Base-by-base conservation (phyloP, 768 basidiomycete genomes). In the Rhodotorula sphaerocarpa region DNA sequence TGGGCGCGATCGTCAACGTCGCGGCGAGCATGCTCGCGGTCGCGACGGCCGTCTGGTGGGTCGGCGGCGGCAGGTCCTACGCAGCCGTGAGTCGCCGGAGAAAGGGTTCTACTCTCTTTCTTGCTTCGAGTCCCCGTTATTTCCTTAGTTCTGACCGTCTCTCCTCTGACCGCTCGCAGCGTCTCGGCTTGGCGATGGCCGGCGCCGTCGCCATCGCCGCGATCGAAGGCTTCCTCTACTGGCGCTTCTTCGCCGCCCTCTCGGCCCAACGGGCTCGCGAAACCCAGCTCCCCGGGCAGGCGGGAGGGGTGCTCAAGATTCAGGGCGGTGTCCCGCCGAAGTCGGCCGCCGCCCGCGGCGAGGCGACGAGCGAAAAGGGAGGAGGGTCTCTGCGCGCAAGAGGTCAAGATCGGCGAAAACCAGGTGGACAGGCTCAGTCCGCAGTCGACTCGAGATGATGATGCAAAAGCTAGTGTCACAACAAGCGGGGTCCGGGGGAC, bases 1-100 rank as follows among this genome's bases (percentile, higher is more conserved):
- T 73, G 16, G 53, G 68, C 28, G 72, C 72, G 30, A 64, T 73
- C 47, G 45, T 65, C 25, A 73, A 73, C 41, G 69, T 73, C 6
- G 44, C 55, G 0, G 68, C 65, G 41, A 70, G 68, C 47, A 69
- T 71, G 69, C 41, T 41, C 9, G 70, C 69, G 2, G 70, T 73
- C 7, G 65, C 48, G 18, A 69, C 65, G 2, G 66, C 56, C 2
- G 60, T 70, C 7, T 71, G 66, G 68, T 73, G 66, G 61, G 70
- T 70, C 5, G 57, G 65, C 15, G 69, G 69, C 3, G 67, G 61
- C 31, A 43, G 56, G 34, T 56, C 60, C 41, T 55, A 55, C 11
- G 55, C 57, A 5, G 53, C 43, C 31, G 71, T 72, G 31, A n/a
- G 71, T 54, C 21, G 31, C 36, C 36, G 10, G 36, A 39, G 16